Evolutionary conservation across 2,329 filamentous ascomycete genomes (phyloP).

Genomic region (Phyllosticta citribraziliensis): DNA sequence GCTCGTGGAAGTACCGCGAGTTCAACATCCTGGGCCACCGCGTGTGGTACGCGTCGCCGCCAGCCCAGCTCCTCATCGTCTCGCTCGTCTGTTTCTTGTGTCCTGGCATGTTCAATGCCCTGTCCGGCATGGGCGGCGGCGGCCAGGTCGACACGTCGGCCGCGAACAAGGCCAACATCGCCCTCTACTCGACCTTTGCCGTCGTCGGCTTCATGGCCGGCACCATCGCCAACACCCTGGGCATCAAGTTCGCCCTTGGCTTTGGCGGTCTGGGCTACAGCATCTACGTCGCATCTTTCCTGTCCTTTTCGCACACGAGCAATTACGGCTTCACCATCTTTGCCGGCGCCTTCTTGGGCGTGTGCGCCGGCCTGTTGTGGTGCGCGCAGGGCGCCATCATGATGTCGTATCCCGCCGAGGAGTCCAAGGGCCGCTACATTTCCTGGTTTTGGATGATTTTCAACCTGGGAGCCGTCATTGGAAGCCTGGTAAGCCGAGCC

Average conservation of each 20-base stretch:
- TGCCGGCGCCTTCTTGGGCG: slow-evolving; percentile 63
- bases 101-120: slow-evolving; percentile 45
- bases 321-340: slow-evolving; percentile 67
- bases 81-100: slow-evolving; percentile 45
- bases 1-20: slow-evolving; percentile 39
- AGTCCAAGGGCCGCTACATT: slow-evolving; percentile 79
- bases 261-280: slow-evolving; percentile 70
- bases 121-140: slow-evolving; percentile 42
- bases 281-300: slow-evolving; percentile 61
- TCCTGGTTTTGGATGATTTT: slow-evolving; percentile 93
- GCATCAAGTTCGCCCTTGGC: slow-evolving; percentile 56
- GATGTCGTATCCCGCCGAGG: slow-evolving; percentile 79
- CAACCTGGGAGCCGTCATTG: slow-evolving; percentile 83
- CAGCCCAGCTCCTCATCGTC: slow-evolving; percentile 39
- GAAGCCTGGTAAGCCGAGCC: slow-evolving; percentile 49
- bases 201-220: slow-evolving; percentile 55
- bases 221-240: slow-evolving; percentile 68
- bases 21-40: slow-evolving; percentile 31
- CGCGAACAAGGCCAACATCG: slow-evolving; percentile 58
- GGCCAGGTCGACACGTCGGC: slow-evolving; percentile 41
- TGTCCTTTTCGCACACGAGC: slow-evolving; percentile 58
- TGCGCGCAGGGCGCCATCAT: slow-evolving; percentile 76
- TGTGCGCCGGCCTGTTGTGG: slow-evolving; percentile 74
- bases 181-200: slow-evolving; percentile 63
- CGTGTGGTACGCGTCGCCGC: slow-evolving; percentile 41